Base-by-base conservation (phyloP, 805 yeast species). In the Grigorovia humatica region DNA sequence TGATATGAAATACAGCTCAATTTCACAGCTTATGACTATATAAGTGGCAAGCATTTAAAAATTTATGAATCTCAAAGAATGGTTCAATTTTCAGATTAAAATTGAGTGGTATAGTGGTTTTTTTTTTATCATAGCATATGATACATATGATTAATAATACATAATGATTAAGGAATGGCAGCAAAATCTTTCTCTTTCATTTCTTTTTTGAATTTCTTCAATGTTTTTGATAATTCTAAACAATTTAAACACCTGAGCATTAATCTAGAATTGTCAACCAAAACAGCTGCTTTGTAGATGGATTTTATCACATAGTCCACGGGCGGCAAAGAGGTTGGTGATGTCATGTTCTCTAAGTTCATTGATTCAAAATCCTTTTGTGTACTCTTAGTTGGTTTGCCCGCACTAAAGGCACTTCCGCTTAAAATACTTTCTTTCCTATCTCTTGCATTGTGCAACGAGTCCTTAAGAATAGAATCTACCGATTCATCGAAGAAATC, bases 191-290 rank as follows among this genome's bases (percentile, higher is more conserved):
- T 32, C 15, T 9, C 38, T n/a, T 48, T 45, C 9, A 52, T 44
- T 43, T 51, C 55, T 35, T 53, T 57, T 48, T 55, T 63, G 17
- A 60, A 52, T 13, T 40, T 45, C 45, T 57, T 60, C 43, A 64
- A 50, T 8, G 52, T 49, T 50, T 59, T 63, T 1, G 68, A 65
- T 9, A 66, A 48, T 46, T 64, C 65, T n/a, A 68, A 49, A 50
- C 68, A 65, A 46, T 63, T 66, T 12, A 63, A 53, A 46, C 68
- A 64, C 46, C 70, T 59, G 1, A 66, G 56, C 74, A 83, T 74
- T 54, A 85, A 63, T 57, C 82, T 82, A 66, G 80, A 72, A 59
- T 85, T 91, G 52, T 81, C 78, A 0, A 80, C 80, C 43, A 82
- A 63, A 0, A 81, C 77, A 0, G 83, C 82, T 2, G 78, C 70